Percentiles rank a stretch among this genome's conserved stretches.
These are phyloP conservation scores for Pythium aphanidermatum DNA, from an alignment of 352 stramenopile species.

Conservation along the genomic window DNA sequence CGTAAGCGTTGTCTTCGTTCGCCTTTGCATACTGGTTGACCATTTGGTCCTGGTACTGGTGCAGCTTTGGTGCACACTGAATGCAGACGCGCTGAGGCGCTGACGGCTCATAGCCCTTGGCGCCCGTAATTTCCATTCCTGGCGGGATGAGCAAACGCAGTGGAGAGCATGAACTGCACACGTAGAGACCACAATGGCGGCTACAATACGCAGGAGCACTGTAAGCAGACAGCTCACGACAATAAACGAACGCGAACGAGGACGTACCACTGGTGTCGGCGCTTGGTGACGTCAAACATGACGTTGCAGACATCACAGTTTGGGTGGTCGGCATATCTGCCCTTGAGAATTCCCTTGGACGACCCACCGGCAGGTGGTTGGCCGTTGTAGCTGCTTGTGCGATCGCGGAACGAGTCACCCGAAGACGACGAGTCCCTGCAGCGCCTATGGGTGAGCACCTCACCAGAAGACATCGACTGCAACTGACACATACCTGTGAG, in stretches of 20 bases:
- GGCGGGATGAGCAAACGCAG: slow-evolving; percentile 47
- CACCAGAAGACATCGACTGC: too few relatives aligned
- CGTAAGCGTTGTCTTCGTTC: slow-evolving; percentile 37
- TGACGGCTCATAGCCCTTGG: slow-evolving; percentile 47
- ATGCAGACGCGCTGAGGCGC: slow-evolving; percentile 53
- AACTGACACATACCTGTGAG: too few relatives aligned
- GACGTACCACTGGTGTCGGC: slow-evolving; percentile 52
- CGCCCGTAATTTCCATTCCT: slow-evolving; percentile 37
- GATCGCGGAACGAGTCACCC: slow-evolving; percentile 22
- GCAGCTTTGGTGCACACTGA: slow-evolving; percentile 39
- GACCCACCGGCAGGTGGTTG: not conserved
- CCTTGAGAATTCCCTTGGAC: slow-evolving; percentile 50
- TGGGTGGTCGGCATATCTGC: slow-evolving; percentile 61
- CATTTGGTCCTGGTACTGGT: slow-evolving; percentile 41
- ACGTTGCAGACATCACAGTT: slow-evolving; percentile 60
- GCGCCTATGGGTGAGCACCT: too few relatives aligned
- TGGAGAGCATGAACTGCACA: slow-evolving; percentile 58
- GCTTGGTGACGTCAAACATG: slow-evolving; percentile 55
- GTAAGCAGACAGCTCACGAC: slow-evolving; percentile 1
- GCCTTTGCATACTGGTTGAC: slow-evolving; percentile 35
- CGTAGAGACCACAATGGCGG: slow-evolving; percentile 39
- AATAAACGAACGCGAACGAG: not conserved
- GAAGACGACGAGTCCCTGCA: slow-evolving; percentile 37
- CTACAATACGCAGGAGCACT: slow-evolving; percentile 12
- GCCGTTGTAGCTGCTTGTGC: too few relatives aligned